phyloP scores from a whole-genome alignment of 169 alveolate genomes.

The Plasmodium berghei region DNA sequence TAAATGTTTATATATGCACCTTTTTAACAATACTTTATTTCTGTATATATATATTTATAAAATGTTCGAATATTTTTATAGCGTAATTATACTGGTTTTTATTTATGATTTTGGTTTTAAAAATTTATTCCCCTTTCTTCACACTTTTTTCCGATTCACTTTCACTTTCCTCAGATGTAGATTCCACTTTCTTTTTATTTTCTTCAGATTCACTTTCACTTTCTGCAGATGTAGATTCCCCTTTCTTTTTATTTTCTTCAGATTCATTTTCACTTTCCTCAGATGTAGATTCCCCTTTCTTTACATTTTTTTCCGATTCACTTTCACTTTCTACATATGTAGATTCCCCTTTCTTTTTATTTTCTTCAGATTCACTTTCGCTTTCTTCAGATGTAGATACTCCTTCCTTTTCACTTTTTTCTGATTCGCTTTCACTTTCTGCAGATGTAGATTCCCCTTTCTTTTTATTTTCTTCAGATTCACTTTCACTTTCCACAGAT shows the following conservation, averaged over 20 bases:
- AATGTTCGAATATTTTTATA: too few relatives aligned
- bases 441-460: neutral
- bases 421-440: neutral
- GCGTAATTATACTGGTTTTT: too few relatives aligned
- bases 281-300: neutral
- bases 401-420: neutral
- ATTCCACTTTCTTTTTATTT: neutral
- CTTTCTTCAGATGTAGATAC: neutral
- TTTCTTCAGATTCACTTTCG: conserved; percentile 4
- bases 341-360: neutral
- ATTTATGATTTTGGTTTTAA: too few relatives aligned
- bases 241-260: conserved; percentile 4
- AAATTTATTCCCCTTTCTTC: neutral
- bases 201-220: neutral
- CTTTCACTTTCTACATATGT: conserved; percentile 4
- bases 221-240: neutral
- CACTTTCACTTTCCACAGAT: neutral
- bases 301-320: neutral
- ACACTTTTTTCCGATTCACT: conserved; percentile 6
- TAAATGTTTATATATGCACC: too few relatives aligned
- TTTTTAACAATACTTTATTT: too few relatives aligned
- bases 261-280: neutral
- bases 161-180: neutral
- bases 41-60: too few relatives aligned
- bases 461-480: neutral